Percentiles rank a stretch among this genome's conserved stretches.
Conservation (phyloP, 352 stramenopile species). For the Hyaloperonospora arabidopsidis region DNA sequence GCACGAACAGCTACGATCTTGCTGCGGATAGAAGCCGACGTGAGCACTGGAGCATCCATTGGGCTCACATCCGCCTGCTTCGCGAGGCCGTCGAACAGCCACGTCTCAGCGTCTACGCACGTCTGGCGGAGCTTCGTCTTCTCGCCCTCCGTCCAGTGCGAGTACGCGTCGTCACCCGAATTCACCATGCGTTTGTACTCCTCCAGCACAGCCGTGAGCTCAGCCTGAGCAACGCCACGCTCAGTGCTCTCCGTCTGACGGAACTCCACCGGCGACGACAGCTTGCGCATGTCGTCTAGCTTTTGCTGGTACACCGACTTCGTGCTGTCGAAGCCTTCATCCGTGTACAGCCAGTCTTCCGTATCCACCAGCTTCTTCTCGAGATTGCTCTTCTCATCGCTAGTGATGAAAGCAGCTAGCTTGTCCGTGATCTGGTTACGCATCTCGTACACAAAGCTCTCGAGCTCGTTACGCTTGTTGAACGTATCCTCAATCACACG, state of each 20-base stretch:
- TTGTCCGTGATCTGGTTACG: slow-evolving; percentile 90
- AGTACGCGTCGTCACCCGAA: slow-evolving; percentile 88
- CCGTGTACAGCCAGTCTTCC: slow-evolving; percentile 98
- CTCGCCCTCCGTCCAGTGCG: slow-evolving; percentile 95
- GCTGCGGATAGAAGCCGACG: slow-evolving; percentile 77
- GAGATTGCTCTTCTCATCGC: slow-evolving; percentile 85
- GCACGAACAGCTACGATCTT: slow-evolving; percentile 89
- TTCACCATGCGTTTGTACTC: slow-evolving; percentile 94
- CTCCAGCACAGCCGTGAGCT: slow-evolving; percentile 90
- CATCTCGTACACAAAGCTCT: slow-evolving; percentile 99
- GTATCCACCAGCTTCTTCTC: slow-evolving; percentile 84
- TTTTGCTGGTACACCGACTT: slow-evolving; percentile 96
- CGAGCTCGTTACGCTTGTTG: slow-evolving; percentile 98
- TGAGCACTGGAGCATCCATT: slow-evolving; percentile 89
- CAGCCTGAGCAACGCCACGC: slow-evolving; percentile 80
- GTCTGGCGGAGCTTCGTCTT: slow-evolving; percentile 88
- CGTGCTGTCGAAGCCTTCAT: slow-evolving; percentile 97
- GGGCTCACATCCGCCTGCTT: slow-evolving; percentile 87
- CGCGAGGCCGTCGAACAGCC: slow-evolving; percentile 94
- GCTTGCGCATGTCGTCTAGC: slow-evolving; percentile 89
- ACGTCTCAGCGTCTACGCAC: slow-evolving; percentile 85
- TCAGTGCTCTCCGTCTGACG: slow-evolving; percentile 88
- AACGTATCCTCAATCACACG: slow-evolving; percentile 94
- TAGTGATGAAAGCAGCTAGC: slow-evolving; percentile 81
- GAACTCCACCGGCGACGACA: slow-evolving; percentile 91